Evolutionary conservation across 2,329 filamentous ascomycete genomes (phyloP).

Genomic region (Ophiosphaerella narmari): DNA sequence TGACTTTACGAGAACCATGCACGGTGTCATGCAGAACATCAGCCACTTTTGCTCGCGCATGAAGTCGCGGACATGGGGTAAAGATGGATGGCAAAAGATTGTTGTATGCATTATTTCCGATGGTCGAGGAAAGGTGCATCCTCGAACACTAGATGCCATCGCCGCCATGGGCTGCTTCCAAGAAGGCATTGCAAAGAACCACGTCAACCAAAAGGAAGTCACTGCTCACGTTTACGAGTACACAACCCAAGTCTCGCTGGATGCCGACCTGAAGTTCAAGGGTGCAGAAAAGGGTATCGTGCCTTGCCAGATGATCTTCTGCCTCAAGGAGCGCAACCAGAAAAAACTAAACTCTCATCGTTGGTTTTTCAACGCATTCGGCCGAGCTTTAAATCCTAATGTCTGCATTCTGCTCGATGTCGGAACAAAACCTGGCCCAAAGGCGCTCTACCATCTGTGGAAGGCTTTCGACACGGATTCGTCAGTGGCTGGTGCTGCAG

Average conservation of each 20-base stretch:
- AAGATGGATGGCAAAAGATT: conserved; percentile 98
- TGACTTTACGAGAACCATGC: conserved; percentile 96
- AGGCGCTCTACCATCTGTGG: conserved; percentile 96
- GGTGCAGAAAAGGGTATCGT: conserved; percentile 98
- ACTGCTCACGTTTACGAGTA: conserved; percentile 99
- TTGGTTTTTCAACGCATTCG: conserved; percentile 99
- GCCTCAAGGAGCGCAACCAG: conserved; percentile 94
- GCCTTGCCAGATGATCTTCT: conserved; percentile 97
- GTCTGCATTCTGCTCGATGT: conserved; percentile 97
- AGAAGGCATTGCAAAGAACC: conserved; percentile 97
- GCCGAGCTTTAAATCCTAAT: conserved; percentile 88
- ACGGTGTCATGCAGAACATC: conserved; percentile 98
- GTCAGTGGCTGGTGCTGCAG: conserved; percentile 93
- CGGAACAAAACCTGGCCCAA: conserved; percentile 86
- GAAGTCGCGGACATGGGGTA: conserved; percentile 94
- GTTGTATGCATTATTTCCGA: conserved; percentile 97
- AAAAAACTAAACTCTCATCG: conserved; percentile 98
- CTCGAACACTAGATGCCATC: conserved; percentile 87
- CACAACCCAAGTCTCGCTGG: conserved; percentile 95
- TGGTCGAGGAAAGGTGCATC: conserved; percentile 90
- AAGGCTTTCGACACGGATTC: conserved; percentile 98
- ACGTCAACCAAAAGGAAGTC: conserved; percentile 93
- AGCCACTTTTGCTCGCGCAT: conserved; percentile 92
- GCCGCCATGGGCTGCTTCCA: conserved; percentile 98
- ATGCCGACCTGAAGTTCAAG: conserved; percentile 97